Evolutionary conservation across 257 asterid species (phyloP).

Genomic region (Solanum boliviense): DNA sequence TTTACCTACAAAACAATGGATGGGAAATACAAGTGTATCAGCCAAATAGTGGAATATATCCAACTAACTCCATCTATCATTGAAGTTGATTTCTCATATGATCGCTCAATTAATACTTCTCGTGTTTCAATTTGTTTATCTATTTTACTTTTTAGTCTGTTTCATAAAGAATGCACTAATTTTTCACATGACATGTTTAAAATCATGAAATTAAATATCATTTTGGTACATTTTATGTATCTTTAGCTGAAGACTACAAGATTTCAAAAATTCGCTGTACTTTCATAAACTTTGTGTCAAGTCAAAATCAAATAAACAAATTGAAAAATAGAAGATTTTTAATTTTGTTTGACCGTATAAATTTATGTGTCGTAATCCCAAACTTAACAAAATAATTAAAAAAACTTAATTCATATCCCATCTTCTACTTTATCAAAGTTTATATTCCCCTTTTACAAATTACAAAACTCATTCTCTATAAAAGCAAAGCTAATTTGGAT

Average conservation of each 20-base stretch:
- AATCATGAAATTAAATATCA: no score
- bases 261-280: no score
- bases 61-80: constrained; percentile 11
- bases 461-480: neutral
- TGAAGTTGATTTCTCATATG: neutral
- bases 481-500: neutral
- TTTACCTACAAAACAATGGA: neutral
- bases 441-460: neutral
- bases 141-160: neutral
- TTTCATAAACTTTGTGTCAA: neutral
- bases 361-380: no score
- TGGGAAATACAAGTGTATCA: constrained; percentile 36
- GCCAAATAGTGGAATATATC: constrained; percentile 12
- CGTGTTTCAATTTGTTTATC: no score
- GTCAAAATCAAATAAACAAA: neutral
- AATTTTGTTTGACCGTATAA: no score
- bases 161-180: neutral
- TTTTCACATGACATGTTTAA: neutral
- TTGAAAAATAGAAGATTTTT: no score
- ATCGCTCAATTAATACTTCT: neutral
- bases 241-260: rapidly evolving
- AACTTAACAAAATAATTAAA: no score
- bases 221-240: no score
- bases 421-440: neutral
- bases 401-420: neutral